Evolutionary conservation across 2,329 filamentous ascomycete species (phyloP).

Genomic region (Alternaria consortialis): DNA sequence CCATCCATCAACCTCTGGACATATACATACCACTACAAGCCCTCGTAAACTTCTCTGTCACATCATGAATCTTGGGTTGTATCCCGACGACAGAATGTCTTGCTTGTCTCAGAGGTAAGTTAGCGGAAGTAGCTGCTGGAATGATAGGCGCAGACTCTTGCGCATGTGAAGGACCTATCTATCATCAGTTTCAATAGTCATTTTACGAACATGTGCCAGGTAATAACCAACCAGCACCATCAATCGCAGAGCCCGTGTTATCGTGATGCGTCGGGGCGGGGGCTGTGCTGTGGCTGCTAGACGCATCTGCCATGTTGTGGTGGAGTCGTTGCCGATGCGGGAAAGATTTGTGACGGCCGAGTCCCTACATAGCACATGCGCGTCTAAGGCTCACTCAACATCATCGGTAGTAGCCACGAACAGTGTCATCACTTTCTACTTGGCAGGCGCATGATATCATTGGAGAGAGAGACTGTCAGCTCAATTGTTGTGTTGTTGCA

Average conservation of each 20-base stretch:
- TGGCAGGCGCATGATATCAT: constrained; percentile 5
- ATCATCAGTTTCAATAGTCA: constrained; percentile 27
- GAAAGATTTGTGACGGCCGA: constrained; percentile 39
- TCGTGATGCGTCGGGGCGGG: constrained; percentile 15
- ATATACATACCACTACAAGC: constrained; percentile 60
- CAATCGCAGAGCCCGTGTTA: constrained; percentile 12
- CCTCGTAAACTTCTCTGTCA: constrained; percentile 64
- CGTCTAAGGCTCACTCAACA: constrained; percentile 5
- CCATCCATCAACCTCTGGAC: neutral
- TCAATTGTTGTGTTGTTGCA: constrained; percentile 33
- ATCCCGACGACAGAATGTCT: constrained; percentile 28
- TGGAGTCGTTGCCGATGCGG: constrained; percentile 44
- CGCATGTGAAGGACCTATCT: constrained; percentile 29
- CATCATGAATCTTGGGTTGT: constrained; percentile 58
- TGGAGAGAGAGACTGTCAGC: constrained; percentile 7
- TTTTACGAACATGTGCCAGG: too few relatives aligned
- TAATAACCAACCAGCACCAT: constrained; percentile 28
- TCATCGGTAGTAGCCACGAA: constrained; percentile 12
- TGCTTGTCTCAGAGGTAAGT: constrained; percentile 44
- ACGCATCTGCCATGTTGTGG: constrained; percentile 46
- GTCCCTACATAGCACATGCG: constrained; percentile 14
- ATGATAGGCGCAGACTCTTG: constrained; percentile 24
- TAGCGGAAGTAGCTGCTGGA: constrained; percentile 26
- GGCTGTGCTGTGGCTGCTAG: constrained; percentile 32
- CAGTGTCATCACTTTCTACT: constrained; percentile 12